Conservation (phyloP, 176 grass and related monocot genomes). For the Rhynchospora tenuis region DNA sequence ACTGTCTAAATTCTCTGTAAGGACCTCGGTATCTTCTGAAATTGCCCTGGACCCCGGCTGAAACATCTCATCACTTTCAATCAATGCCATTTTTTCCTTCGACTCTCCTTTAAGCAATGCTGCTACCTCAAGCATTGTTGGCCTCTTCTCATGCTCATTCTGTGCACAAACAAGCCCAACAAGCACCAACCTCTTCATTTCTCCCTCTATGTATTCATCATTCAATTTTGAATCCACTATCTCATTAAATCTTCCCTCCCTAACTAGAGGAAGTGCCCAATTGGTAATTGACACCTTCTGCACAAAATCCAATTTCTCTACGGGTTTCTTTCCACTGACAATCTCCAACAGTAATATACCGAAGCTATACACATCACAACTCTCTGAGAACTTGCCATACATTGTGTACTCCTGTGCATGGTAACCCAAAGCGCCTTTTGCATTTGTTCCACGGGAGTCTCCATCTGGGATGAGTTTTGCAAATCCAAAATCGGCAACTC, state of each 20-base stretch:
- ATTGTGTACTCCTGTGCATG: conserved; percentile 15
- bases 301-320: background rate
- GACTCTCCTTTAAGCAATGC: conserved; percentile 28
- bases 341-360: conserved; percentile 28
- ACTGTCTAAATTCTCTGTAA: background rate
- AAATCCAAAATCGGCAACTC: conserved; percentile 33
- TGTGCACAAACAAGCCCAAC: conserved; percentile 22
- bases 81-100: conserved; percentile 10
- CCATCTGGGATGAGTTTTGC: conserved; percentile 26
- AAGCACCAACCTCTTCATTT: conserved; percentile 32
- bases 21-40: background rate
- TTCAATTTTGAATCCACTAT: conserved; percentile 22
- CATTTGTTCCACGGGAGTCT: background rate
- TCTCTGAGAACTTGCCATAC: conserved; percentile 16
- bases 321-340: conserved; percentile 26
- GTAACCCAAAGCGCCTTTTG: conserved; percentile 14
- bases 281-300: conserved; percentile 9
- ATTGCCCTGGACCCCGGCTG: background rate
- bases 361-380: conserved; percentile 26
- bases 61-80: conserved; percentile 23
- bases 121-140: conserved; percentile 17
- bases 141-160: conserved; percentile 21
- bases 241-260: conserved; percentile 17
- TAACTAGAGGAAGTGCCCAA: conserved; percentile 25
- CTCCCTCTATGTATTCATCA: conserved; percentile 16